Evolutionary conservation across 352 stramenopile genomes (phyloP).

Genomic region (Phytopythium boreale): DNA sequence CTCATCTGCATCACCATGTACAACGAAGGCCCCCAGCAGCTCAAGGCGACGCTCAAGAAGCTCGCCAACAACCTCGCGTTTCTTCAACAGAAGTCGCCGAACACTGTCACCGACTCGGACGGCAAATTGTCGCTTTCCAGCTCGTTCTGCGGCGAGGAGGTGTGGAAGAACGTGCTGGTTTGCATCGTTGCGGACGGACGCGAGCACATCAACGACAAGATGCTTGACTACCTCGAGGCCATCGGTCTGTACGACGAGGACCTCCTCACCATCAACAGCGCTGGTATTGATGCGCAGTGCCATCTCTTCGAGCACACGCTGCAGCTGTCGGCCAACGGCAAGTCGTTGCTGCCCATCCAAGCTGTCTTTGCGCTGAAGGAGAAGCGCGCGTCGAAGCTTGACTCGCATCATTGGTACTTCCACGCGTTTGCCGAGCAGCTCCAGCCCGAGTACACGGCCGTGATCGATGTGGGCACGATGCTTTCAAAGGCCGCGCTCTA

Average conservation of each 20-base stretch:
- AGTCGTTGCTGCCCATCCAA: slow-evolving; percentile 69
- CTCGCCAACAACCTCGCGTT: slow-evolving; percentile 81
- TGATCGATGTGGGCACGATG: slow-evolving; percentile 88
- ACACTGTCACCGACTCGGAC: slow-evolving; percentile 12
- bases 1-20: slow-evolving; percentile 89
- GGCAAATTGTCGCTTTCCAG: slow-evolving; percentile 28
- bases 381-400: slow-evolving; percentile 75
- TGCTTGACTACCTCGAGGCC: slow-evolving; percentile 69
- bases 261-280: slow-evolving; percentile 81
- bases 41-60: slow-evolving; percentile 76
- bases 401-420: slow-evolving; percentile 88
- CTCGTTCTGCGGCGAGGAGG: slow-evolving; percentile 57
- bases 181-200: slow-evolving; percentile 80
- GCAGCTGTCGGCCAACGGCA: slow-evolving; percentile 69
- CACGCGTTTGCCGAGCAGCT: slow-evolving; percentile 81
- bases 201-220: slow-evolving; percentile 73
- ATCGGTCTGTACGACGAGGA: slow-evolving; percentile 86
- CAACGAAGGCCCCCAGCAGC: slow-evolving; percentile 68
- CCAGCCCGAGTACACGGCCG: slow-evolving; percentile 73
- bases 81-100: slow-evolving; percentile 41
- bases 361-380: slow-evolving; percentile 82
- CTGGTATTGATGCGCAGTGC: slow-evolving; percentile 74
- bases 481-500: slow-evolving; percentile 73
- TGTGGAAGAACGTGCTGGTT: slow-evolving; percentile 81
- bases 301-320: slow-evolving; percentile 87